These are phyloP conservation scores for Galeopsis tetrahit DNA, from an alignment of 257 asterid species.

Conservation along the genomic window DNA sequence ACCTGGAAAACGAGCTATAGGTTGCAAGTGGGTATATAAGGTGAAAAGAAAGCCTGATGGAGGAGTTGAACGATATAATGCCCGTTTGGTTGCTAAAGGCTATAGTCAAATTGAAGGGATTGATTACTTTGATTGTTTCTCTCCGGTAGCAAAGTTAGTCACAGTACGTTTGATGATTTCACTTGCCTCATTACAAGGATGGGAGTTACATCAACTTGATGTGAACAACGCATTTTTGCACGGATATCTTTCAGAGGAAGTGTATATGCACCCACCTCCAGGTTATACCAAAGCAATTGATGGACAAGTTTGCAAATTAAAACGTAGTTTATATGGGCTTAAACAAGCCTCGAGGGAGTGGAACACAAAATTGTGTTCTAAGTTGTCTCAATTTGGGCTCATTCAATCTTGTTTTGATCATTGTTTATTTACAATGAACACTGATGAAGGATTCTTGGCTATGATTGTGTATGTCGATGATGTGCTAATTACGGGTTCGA, in stretches of 20 bases:
- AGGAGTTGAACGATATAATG: no score
- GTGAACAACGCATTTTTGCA: neutral
- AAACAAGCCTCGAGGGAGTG: neutral
- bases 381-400: neutral
- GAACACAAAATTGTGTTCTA: neutral
- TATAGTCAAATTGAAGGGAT: no score
- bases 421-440: neutral
- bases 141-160: no score
- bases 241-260: neutral
- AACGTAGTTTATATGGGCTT: neutral
- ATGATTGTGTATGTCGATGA: neutral
- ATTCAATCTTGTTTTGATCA: neutral
- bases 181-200: no score
- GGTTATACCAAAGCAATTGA: neutral
- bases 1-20: no score
- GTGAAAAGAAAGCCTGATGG: no score
- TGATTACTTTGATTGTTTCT: no score
- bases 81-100: no score
- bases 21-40: no score
- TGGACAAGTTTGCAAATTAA: neutral
- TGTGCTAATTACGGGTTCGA: neutral
- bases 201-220: no score
- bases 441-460: neutral
- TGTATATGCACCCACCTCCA: neutral
- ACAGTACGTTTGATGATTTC: no score